phyloP scores from a whole-genome alignment of 2,329 filamentous ascomycete genomes.

The Scortechinia acanthostroma region DNA sequence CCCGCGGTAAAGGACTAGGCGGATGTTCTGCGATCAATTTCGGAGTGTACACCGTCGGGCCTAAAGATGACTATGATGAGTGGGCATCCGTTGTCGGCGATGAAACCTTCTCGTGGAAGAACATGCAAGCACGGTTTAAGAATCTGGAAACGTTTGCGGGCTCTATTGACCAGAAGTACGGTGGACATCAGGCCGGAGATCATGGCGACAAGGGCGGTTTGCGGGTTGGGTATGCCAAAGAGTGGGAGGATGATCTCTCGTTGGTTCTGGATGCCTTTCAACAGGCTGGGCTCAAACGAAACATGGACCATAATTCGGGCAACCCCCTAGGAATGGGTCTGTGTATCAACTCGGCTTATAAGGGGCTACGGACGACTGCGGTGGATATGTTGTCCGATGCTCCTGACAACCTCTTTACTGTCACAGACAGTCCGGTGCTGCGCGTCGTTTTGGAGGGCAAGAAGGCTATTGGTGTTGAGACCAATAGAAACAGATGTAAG shows the following conservation, averaged over 20 bases:
- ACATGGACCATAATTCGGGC: conserved; percentile 48
- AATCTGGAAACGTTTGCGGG: conserved; percentile 43
- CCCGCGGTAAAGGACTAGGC: conserved; percentile 39
- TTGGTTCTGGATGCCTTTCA: conserved; percentile 36
- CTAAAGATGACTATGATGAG: conserved; percentile 51
- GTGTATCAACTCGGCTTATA: conserved; percentile 36
- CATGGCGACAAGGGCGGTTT: conserved; percentile 41
- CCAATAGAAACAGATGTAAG: conserved; percentile 27
- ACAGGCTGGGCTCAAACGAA: conserved; percentile 35
- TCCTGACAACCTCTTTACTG: conserved; percentile 41
- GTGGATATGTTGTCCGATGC: conserved; percentile 32
- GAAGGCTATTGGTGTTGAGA: conserved; percentile 33
- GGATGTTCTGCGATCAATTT: conserved; percentile 47
- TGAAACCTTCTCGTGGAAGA: conserved; percentile 43
- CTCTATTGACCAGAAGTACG: conserved; percentile 32
- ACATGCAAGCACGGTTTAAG: conserved; percentile 39
- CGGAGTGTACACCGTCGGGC: conserved; percentile 42
- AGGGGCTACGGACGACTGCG: conserved; percentile 39
- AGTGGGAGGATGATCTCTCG: conserved; percentile 38
- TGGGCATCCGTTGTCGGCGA: conserved; percentile 50
- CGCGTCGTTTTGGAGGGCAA: conserved; percentile 35
- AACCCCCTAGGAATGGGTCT: conserved; percentile 47
- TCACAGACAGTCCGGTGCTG: conserved; percentile 36
- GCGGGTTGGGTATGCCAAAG: conserved; percentile 33
- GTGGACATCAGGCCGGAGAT: conserved; percentile 28